Percentiles rank a stretch among this genome's conserved stretches.
These are phyloP conservation scores for Candida silvatica DNA, from an alignment of 805 yeast genomes.

Conservation along the genomic window DNA sequence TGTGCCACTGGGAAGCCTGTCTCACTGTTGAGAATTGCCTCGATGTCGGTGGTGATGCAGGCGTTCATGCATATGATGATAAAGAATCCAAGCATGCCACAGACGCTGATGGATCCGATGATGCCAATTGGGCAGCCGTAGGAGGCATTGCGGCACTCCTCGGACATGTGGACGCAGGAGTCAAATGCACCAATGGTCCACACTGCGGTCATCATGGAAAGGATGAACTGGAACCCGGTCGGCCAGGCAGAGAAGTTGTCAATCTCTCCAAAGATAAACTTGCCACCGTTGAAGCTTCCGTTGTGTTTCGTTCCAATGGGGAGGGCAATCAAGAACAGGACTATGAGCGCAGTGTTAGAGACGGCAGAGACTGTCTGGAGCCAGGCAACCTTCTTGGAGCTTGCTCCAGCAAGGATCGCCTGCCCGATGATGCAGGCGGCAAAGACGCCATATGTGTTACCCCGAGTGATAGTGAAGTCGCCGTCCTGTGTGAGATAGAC, in stretches of 20 bases:
- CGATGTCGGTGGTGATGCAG: conserved; percentile 38
- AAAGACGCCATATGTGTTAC: conserved; percentile 54
- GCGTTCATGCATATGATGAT: conserved; percentile 45
- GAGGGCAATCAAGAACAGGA: conserved; percentile 49
- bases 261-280: conserved; percentile 44
- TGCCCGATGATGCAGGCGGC: conserved; percentile 51
- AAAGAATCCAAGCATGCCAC: conserved; percentile 50
- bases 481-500: conserved; percentile 46
- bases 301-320: conserved; percentile 46
- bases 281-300: conserved; percentile 33
- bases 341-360: conserved; percentile 40
- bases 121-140: conserved; percentile 59
- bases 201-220: conserved; percentile 45
- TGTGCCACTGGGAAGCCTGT: conserved; percentile 60
- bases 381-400: conserved; percentile 45
- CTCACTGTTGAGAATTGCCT: conserved; percentile 29
- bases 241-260: conserved; percentile 46
- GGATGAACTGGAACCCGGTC: conserved; percentile 43
- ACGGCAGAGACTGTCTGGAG: conserved; percentile 52
- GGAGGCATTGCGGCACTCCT: conserved; percentile 56
- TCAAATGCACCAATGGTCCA: conserved; percentile 74
- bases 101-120: conserved; percentile 42
- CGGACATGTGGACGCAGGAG: conserved; percentile 62
- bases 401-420: conserved; percentile 41
- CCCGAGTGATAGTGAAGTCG: conserved; percentile 42